A percentile compares a stretch with the other conserved stretches of the same genome.
Evolutionary conservation across 441 rosid species (phyloP).

Genomic region (Bocquillonia castaneifolia): DNA sequence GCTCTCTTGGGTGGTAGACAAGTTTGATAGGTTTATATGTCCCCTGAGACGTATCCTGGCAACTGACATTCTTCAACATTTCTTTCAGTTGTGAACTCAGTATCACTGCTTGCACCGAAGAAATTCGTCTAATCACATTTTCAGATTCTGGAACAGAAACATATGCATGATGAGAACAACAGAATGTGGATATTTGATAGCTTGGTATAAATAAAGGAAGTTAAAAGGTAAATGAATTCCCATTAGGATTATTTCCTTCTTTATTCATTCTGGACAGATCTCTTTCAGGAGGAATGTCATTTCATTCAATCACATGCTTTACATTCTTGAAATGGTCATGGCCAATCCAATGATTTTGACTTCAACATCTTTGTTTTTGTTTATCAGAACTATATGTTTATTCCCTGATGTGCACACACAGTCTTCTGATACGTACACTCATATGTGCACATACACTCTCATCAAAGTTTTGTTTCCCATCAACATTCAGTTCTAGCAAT

Average conservation of each 20-base stretch:
- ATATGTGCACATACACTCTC: no score
- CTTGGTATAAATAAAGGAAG: background rate
- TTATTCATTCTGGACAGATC: background rate
- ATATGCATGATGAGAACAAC: background rate
- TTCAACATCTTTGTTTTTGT: background rate
- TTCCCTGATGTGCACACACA: no score
- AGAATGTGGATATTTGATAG: background rate
- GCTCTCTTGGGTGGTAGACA: conserved; percentile 61
- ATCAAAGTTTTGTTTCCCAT: background rate
- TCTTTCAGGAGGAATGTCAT: background rate
- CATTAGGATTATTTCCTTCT: background rate
- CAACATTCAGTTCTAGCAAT: background rate
- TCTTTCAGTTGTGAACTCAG: conserved; percentile 72
- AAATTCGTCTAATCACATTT: conserved; percentile 53
- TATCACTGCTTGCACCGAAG: conserved; percentile 65
- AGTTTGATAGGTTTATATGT: conserved; percentile 56
- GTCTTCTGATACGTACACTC: background rate
- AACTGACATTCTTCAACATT: conserved; percentile 44
- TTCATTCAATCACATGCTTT: conserved; percentile 1
- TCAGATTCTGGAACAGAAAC: conserved; percentile 48
- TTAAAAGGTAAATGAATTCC: no score
- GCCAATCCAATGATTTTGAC: background rate
- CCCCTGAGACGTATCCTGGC: conserved; percentile 40
- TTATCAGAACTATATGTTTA: background rate
- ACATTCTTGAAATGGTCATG: background rate